Evolutionary conservation across 768 basidiomycete genomes (phyloP).

Genomic region (Trametes coccinea): DNA sequence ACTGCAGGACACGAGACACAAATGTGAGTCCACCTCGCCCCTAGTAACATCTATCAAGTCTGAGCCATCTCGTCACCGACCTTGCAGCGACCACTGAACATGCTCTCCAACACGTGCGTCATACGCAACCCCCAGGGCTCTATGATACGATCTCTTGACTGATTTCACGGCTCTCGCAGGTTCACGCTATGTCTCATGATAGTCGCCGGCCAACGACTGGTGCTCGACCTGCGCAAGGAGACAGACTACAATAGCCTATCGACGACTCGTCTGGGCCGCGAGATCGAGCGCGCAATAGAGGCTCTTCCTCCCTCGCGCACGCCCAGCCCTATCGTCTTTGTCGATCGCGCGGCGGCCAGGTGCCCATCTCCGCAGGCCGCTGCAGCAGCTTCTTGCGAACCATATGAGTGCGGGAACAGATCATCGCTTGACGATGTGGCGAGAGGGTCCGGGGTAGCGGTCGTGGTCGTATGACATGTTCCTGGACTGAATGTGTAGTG

Average conservation of each 20-base stretch:
- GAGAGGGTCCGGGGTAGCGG: too few relatives aligned
- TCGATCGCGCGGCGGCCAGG: not conserved
- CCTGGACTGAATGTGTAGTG: too few relatives aligned
- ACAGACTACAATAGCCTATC: constrained; percentile 10
- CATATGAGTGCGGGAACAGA: not conserved
- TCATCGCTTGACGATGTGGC: too few relatives aligned
- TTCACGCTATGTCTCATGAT: constrained; percentile 20
- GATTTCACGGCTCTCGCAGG: not conserved
- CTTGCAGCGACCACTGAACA: constrained; percentile 17
- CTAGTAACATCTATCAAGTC: too few relatives aligned
- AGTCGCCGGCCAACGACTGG: constrained; percentile 22
- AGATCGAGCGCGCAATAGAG: constrained; percentile 20
- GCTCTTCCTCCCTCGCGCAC: constrained; percentile 14
- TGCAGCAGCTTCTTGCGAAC: not conserved
- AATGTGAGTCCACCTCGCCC: not conserved
- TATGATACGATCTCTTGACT: not conserved
- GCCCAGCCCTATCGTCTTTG: constrained; percentile 14
- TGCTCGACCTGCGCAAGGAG: constrained; percentile 23
- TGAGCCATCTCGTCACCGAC: not conserved
- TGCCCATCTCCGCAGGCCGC: not conserved
- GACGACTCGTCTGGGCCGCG: constrained; percentile 21
- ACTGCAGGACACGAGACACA: constrained; percentile 1
- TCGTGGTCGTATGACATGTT: too few relatives aligned
- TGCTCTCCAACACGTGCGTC: constrained; percentile 16
- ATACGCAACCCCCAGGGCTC: too few relatives aligned